These are phyloP conservation scores for Calonectria multiphialidica DNA, from an alignment of 2,329 filamentous ascomycete genomes.

Conservation along the genomic window DNA sequence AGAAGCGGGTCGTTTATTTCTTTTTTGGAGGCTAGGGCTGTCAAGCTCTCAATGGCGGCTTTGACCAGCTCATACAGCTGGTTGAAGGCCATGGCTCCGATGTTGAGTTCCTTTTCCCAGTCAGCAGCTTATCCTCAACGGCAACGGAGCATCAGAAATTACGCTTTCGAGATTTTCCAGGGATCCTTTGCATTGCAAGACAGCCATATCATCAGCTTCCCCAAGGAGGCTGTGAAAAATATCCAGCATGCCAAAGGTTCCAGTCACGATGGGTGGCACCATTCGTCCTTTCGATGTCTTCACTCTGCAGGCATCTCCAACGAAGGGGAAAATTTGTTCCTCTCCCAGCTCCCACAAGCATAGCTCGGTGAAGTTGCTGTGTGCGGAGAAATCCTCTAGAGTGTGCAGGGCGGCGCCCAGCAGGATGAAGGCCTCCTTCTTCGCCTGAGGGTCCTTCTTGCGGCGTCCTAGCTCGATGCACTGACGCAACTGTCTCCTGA, in stretches of 20 bases:
- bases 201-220: conserved; percentile 66
- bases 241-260: conserved; percentile 66
- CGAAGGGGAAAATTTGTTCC: conserved; percentile 71
- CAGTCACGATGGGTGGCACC: conserved; percentile 78
- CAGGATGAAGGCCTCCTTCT: conserved; percentile 48
- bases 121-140: conserved; percentile 1
- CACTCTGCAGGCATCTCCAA: conserved; percentile 41
- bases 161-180: conserved; percentile 75
- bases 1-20: conserved; percentile 37
- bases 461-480: conserved; percentile 77
- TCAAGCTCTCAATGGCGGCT: conserved; percentile 40
- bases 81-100: conserved; percentile 55
- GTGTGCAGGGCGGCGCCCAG: conserved; percentile 79
- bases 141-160: background rate
- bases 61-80: conserved; percentile 44
- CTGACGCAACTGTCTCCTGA: conserved; percentile 76
- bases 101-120: conserved; percentile 70
- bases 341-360: conserved; percentile 78
- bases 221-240: conserved; percentile 75
- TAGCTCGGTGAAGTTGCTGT: conserved; percentile 83
- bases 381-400: conserved; percentile 74
- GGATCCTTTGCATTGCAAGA: conserved; percentile 59
- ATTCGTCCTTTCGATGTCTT: conserved; percentile 64
- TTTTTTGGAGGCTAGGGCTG: conserved; percentile 38
- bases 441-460: conserved; percentile 26